Evolutionary conservation across 768 basidiomycete species (phyloP).

Genomic region (Candolleomyces aberdarensis): DNA sequence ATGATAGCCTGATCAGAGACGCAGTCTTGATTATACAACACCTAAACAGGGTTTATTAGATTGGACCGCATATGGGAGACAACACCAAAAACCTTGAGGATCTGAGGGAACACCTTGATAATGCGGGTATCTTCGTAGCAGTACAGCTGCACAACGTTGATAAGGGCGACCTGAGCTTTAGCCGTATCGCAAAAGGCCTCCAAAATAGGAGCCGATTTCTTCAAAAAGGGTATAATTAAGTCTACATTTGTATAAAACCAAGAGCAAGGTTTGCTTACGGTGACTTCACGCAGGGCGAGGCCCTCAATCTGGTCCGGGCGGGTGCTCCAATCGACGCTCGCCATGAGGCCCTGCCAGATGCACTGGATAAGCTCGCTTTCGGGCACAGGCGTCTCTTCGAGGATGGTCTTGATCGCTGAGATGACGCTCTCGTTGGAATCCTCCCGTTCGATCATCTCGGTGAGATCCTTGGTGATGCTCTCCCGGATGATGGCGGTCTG

Average conservation of each 20-base stretch:
- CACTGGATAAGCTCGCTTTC: constrained; percentile 83
- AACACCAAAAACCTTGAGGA: constrained; percentile 70
- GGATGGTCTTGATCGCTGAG: constrained; percentile 62
- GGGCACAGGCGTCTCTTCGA: constrained; percentile 79
- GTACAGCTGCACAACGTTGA: constrained; percentile 93
- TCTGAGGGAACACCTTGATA: constrained; percentile 92
- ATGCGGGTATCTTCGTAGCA: constrained; percentile 96
- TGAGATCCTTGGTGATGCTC: constrained; percentile 63
- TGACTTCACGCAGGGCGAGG: constrained; percentile 83
- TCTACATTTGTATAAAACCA: background rate
- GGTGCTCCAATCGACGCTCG: constrained; percentile 83
- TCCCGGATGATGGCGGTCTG: constrained; percentile 84
- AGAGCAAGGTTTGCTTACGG: constrained; percentile 46
- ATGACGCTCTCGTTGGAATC: constrained; percentile 73
- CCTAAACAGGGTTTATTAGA: constrained; percentile 37
- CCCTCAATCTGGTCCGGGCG: constrained; percentile 91
- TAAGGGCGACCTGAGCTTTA: constrained; percentile 89
- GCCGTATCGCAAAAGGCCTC: constrained; percentile 87
- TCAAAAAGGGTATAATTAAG: constrained; percentile 5
- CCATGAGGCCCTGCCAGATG: constrained; percentile 92
- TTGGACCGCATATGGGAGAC: background rate
- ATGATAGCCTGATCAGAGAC: constrained; percentile 95
- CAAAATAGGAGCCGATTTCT: constrained; percentile 84
- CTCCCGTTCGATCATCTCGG: constrained; percentile 65
- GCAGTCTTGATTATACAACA: constrained; percentile 95